Base-by-base conservation (phyloP, 108 stramenopile genomes). In the Phaeodactylum tricornutum region DNA sequence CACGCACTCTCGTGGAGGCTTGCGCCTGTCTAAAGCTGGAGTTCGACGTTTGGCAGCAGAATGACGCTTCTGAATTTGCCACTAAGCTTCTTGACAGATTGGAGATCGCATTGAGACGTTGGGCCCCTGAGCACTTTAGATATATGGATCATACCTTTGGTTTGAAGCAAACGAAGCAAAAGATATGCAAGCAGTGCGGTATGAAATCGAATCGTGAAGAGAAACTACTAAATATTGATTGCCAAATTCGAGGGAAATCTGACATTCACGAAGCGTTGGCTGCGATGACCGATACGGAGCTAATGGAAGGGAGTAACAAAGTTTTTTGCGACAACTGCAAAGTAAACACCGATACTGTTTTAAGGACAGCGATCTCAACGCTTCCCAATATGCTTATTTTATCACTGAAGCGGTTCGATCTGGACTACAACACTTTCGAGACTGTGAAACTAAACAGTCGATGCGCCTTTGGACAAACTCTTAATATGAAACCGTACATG, bases 381-480 rank as follows among this genome's bases (percentile, higher is more conserved):
- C 62, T 96, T n/a, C 95, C 97, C 9, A 88, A 95, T 59, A 72
- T 93, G 57, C 65, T 98, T 30, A 74, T 96, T 11, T 60, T 98
- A 34, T 94, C 93, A 32, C 61, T 98, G 60, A 98, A 98, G 71
- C 74, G 97, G 11, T 98, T 98, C 45, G 97, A 98, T 62, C 71
- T 98, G 53, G 97, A 98, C 55, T 98, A 86, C 64, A 92, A 67
- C 36, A 98, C 95, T 11, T 98, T 96, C 53, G 97, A 98, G 59
- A 98, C 97, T n/a, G 97, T 98, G 22, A 98, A 98, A 61, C 53
- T 98, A 42, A 98, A 98, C 55, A 89, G 85, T 56, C 79, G 93
- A 14, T 89, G 88, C 50, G 90, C 87, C 27, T 98, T 98, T 53
- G 94, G 87, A 35, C 72, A 90, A 57, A 75, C 75, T 8, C 63